Percentiles rank a stretch among this genome's conserved stretches.
phyloP scores from a whole-genome alignment of 805 yeast genomes.

The Myxozyma monticola region DNA sequence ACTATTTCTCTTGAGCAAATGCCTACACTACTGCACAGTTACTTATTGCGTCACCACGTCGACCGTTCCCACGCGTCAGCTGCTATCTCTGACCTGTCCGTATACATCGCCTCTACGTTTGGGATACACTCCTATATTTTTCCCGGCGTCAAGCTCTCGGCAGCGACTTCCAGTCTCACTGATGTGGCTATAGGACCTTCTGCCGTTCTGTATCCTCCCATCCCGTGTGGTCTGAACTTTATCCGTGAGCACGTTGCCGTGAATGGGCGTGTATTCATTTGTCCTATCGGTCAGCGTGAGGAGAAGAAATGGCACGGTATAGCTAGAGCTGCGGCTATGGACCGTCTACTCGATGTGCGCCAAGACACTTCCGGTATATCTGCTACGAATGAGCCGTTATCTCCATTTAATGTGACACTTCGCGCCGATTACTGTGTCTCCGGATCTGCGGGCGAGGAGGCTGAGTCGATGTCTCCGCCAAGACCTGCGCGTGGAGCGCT shows the following conservation, averaged over 20 bases:
- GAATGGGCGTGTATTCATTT: constrained; percentile 9
- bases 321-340: constrained; percentile 28
- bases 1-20: constrained; percentile 13
- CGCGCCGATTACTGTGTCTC: too few species aligned
- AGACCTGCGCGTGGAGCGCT: too few species aligned
- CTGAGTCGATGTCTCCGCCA: too few species aligned
- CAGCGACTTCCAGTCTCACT: constrained; percentile 1
- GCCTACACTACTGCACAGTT: constrained; percentile 20
- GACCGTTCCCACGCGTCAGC: not conserved
- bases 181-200: constrained; percentile 8
- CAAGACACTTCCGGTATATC: too few species aligned
- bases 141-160: constrained; percentile 21
- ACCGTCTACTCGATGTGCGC: constrained; percentile 6
- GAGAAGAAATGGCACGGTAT: constrained; percentile 29
- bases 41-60: constrained; percentile 13
- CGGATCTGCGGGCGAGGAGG: too few species aligned
- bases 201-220: constrained; percentile 17
- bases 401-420: too few species aligned
- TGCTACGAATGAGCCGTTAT: too few species aligned
- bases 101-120: constrained; percentile 4
- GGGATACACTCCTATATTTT: constrained; percentile 18
- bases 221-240: constrained; percentile 13
- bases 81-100: constrained; percentile 1
- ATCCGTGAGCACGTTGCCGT: constrained; percentile 11
- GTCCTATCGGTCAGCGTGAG: constrained; percentile 18